Base-by-base conservation (phyloP, 495 filamentous ascomycete genomes). In the Podospora tetraspora region DNA sequence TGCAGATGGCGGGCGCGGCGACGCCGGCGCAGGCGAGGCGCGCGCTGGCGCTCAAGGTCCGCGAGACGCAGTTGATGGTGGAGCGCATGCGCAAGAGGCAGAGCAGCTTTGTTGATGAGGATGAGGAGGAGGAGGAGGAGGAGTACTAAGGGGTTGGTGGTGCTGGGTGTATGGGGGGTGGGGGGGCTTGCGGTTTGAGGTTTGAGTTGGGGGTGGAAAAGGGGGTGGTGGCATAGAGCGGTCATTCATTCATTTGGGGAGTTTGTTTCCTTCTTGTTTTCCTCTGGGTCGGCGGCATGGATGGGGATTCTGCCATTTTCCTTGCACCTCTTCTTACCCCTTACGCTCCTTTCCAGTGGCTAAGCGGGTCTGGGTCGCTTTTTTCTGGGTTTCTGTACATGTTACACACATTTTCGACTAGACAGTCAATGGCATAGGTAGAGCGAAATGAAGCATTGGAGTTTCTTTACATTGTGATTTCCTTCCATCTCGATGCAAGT, bases 1-100 rank as follows among this genome's bases (percentile, higher is more conserved):
- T 86, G 27, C 84, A 86, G 74, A 80, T 82, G 79, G 78, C 70
- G 25, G 67, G 61, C 29, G 64, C 61, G 11, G 64, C 67, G 59
- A 61, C 57, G 4, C 29, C 65, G 8, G 65, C 30, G 32, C 25
- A 30, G 27, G 65, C 65, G 5, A n/a, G 65, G 5, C 65, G 65
- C 9, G 58, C 57, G n/a, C 58, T 66, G 19, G 65, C 65, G 57
- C 58, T 34, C n/a, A 60, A 29, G 58, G 32, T 66, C 3, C 27
- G 57, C 7, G 57, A 66, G 65, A 61, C 57, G 22, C 57, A 66
- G 65, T 8, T 66, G 65, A n/a, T 60, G 25, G 12, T 66, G 19
- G 32, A 58, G n/a, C 19, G 32, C 30, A 52, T 60, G 65, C 34
- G 25, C 16, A 66, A 52, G 65, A 66, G 58, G 65, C 58, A 60